Conservation (phyloP, 345 rosid genomes). For the Combretum micranthum region DNA sequence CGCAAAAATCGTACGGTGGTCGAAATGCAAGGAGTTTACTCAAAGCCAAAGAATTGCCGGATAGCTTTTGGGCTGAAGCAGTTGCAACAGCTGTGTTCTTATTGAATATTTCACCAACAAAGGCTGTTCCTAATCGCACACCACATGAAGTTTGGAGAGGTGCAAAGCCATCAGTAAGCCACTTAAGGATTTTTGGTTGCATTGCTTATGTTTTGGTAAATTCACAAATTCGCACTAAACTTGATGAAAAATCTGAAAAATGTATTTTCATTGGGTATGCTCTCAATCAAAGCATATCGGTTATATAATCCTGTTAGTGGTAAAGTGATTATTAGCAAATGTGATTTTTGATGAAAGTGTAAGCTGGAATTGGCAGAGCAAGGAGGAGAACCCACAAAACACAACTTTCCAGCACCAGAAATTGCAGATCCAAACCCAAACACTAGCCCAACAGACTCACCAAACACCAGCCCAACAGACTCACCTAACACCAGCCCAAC, state of each 20-base stretch:
- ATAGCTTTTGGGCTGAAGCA: neutral
- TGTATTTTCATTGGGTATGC: conserved; percentile 2
- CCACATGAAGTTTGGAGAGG: neutral
- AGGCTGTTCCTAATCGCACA: too few relatives aligned
- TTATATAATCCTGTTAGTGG: neutral
- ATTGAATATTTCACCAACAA: neutral
- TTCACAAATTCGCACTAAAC: neutral
- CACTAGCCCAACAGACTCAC: too few relatives aligned
- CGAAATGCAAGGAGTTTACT: neutral
- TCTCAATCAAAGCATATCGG: neutral
- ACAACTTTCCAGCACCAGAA: too few relatives aligned
- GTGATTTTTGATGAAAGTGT: neutral
- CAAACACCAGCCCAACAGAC: too few relatives aligned
- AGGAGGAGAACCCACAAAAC: neutral
- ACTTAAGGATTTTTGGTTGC: neutral
- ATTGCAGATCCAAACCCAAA: too few relatives aligned
- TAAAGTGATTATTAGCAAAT: neutral
- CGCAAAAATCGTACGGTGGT: neutral
- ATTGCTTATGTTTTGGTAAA: neutral
- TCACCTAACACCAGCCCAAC: too few relatives aligned
- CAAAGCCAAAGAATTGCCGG: neutral
- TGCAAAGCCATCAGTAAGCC: neutral
- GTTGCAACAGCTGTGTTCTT: neutral
- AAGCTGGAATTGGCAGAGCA: neutral
- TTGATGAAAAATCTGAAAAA: neutral